A percentile compares a stretch with the other conserved stretches of the same genome.
These are phyloP conservation scores for Sporothrix globosa DNA, from an alignment of 2,329 filamentous ascomycete species.

Conservation along the genomic window DNA sequence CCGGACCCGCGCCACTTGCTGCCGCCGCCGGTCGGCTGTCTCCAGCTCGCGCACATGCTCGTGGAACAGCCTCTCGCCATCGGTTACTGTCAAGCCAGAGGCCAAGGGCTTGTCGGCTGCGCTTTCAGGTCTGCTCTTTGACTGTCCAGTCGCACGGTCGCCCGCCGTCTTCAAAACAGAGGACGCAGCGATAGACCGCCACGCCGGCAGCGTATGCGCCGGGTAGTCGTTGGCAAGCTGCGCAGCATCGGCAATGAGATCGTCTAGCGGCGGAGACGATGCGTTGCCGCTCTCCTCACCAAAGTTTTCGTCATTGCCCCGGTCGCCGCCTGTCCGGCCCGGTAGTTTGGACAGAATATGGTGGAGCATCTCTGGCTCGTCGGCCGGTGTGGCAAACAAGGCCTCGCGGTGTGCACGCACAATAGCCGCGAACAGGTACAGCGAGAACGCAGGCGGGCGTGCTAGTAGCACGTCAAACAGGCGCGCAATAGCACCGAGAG, in stretches of 20 bases:
- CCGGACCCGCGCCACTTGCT: constrained; percentile 48
- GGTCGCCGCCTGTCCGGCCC: constrained; percentile 42
- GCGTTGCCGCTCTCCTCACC: constrained; percentile 67
- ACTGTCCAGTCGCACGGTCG: constrained; percentile 43
- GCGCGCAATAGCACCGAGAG: constrained; percentile 83
- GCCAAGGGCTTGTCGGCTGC: constrained; percentile 41
- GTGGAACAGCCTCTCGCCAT: constrained; percentile 70
- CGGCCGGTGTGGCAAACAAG: constrained; percentile 77
- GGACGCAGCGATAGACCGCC: constrained; percentile 70
- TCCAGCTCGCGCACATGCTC: constrained; percentile 73
- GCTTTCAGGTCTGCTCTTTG: not conserved
- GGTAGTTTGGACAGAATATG: constrained; percentile 86
- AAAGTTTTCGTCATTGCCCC: constrained; percentile 59
- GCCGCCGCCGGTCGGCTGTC: constrained; percentile 62
- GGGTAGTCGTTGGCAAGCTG: constrained; percentile 67
- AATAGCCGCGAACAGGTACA: constrained; percentile 92
- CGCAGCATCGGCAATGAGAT: constrained; percentile 68
- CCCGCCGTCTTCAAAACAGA: constrained; percentile 87
- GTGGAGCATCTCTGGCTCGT: constrained; percentile 92
- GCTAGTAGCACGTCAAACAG: constrained; percentile 92
- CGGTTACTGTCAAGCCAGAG: constrained; percentile 60
- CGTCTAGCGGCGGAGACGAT: constrained; percentile 68
- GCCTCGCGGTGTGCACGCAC: constrained; percentile 79
- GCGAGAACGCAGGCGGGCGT: constrained; percentile 79
- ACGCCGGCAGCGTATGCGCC: constrained; percentile 71